Conservation (phyloP, 2,329 filamentous ascomycete genomes). For the Aureobasidium pullulans region DNA sequence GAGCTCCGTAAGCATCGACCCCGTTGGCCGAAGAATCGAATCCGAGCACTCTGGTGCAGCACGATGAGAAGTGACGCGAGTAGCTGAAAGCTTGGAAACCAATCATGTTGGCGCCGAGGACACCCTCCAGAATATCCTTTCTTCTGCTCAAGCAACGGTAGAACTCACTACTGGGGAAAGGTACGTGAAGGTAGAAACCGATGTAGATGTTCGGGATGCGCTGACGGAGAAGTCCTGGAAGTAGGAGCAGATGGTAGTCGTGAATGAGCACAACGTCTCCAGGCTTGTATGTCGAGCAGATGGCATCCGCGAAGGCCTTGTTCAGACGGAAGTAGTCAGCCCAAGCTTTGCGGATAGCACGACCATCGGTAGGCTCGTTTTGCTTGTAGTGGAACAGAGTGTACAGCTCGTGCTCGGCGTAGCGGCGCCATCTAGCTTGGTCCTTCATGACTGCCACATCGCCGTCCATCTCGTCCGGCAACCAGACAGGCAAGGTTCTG, state of each 20-base stretch:
- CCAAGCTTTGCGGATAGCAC: constrained; percentile 76
- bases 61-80: constrained; percentile 88
- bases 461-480: constrained; percentile 67
- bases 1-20: constrained; percentile 80
- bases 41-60: constrained; percentile 84
- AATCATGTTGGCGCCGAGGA: constrained; percentile 85
- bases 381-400: constrained; percentile 95
- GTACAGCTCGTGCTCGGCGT: constrained; percentile 86
- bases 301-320: constrained; percentile 81
- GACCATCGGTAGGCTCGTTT: constrained; percentile 79
- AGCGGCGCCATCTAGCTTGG: constrained; percentile 79
- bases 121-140: constrained; percentile 83
- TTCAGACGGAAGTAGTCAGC: constrained; percentile 91
- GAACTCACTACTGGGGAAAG: constrained; percentile 94
- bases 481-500: constrained; percentile 80
- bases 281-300: constrained; percentile 81
- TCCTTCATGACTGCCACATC: constrained; percentile 68
- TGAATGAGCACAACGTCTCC: constrained; percentile 90
- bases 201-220: constrained; percentile 84
- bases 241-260: constrained; percentile 86
- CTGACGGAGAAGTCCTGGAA: constrained; percentile 83
- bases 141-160: constrained; percentile 79
- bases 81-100: constrained; percentile 96
- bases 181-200: constrained; percentile 87
- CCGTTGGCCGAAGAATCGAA: constrained; percentile 80